phyloP scores from a whole-genome alignment of 441 rosid species.

The Pelargonium cotyledonis region DNA sequence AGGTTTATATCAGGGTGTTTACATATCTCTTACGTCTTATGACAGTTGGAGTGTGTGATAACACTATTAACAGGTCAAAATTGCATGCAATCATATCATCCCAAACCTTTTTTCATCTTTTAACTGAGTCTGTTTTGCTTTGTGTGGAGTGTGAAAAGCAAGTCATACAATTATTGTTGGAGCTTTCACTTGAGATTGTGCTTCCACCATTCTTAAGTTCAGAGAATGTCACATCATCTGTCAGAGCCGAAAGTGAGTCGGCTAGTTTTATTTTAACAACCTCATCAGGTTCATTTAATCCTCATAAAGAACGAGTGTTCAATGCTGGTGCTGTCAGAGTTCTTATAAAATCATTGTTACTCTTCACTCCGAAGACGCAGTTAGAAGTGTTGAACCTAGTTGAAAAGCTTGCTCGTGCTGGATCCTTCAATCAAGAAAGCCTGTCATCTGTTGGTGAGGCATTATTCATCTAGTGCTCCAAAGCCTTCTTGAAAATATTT shows the following conservation, averaged over 20 bases:
- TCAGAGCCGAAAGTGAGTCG: conserved; percentile 44
- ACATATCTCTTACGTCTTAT: conserved; percentile 83
- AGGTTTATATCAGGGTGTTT: conserved; percentile 60
- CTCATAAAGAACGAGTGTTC: conserved; percentile 76
- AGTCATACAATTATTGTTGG: conserved; percentile 85
- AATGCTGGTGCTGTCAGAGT: conserved; percentile 93
- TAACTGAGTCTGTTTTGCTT: conserved; percentile 91
- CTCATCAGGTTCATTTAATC: conserved; percentile 62
- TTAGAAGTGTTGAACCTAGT: conserved; percentile 75
- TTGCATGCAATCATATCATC: conserved; percentile 77
- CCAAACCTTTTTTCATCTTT: conserved; percentile 91
- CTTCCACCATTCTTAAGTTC: conserved; percentile 80
- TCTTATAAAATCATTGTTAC: conserved; percentile 82
- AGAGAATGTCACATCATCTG: conserved; percentile 41
- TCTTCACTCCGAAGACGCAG: conserved; percentile 94
- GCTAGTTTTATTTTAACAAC: conserved; percentile 49
- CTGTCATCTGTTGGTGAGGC: conserved; percentile 91
- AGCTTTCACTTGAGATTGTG: conserved; percentile 94
- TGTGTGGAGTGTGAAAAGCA: conserved; percentile 93
- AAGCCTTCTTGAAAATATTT: conserved; percentile 15
- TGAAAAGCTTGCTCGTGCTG: conserved; percentile 82
- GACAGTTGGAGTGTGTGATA: conserved; percentile 83
- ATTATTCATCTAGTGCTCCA: conserved; percentile 12
- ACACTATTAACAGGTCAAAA: conserved; percentile 79
- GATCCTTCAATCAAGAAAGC: conserved; percentile 93